phyloP scores from a whole-genome alignment of 805 yeast species.

The Isabelozyma pseudorhagii region DNA sequence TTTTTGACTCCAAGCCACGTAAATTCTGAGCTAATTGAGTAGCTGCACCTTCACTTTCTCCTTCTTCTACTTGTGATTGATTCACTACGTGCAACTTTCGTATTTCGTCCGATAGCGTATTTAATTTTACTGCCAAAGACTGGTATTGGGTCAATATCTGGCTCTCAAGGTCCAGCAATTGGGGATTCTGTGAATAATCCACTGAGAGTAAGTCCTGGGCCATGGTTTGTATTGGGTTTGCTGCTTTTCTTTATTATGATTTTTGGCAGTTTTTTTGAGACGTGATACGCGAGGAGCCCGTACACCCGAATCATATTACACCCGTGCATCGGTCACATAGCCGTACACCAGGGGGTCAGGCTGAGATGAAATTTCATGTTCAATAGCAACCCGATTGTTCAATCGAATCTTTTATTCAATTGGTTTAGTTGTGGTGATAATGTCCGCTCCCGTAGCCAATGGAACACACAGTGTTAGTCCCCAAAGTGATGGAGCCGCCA shows the following conservation, averaged over 20 bases:
- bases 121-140: constrained; percentile 29
- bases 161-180: constrained; percentile 26
- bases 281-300: neutral
- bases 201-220: constrained; percentile 10
- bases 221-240: neutral
- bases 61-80: constrained; percentile 1
- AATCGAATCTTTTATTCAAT: neutral
- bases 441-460: neutral
- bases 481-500: constrained; percentile 26
- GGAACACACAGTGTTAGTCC: neutral
- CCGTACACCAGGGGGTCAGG: neutral
- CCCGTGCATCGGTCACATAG: neutral
- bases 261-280: neutral
- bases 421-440: neutral
- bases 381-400: neutral
- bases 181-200: constrained; percentile 15
- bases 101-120: constrained; percentile 30
- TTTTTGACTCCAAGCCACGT: constrained; percentile 59
- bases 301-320: neutral
- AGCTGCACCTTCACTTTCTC: constrained; percentile 15
- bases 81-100: constrained; percentile 12
- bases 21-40: constrained; percentile 43
- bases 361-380: neutral
- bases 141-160: constrained; percentile 38
- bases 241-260: neutral